Conservation (phyloP, 208 protist genomes). For the Wallacemonas sp. region DNA sequence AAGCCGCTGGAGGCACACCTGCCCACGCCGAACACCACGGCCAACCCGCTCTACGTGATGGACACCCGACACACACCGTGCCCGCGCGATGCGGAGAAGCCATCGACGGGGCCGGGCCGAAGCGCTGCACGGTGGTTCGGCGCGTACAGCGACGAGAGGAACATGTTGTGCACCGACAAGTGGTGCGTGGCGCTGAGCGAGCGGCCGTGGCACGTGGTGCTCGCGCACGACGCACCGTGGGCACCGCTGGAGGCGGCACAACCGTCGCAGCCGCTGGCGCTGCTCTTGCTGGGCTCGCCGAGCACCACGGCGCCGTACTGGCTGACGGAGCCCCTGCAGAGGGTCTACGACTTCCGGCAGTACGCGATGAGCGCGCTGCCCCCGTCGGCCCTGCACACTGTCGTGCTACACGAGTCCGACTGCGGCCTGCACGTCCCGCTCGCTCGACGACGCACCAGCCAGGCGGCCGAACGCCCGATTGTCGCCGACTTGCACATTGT, state of each 20-base stretch:
- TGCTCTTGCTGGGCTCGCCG: conserved; percentile 16
- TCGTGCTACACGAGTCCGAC: conserved; percentile 36
- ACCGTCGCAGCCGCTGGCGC: not conserved
- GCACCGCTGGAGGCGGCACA: not conserved
- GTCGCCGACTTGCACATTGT: conserved; percentile 36
- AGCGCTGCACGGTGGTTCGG: conserved; percentile 37
- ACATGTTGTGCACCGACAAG: conserved; percentile 38
- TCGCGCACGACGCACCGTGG: conserved; percentile 29
- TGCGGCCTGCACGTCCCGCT: not conserved
- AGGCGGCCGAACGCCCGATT: conserved; percentile 16
- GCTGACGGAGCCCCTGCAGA: conserved; percentile 16
- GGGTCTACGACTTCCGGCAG: conserved; percentile 16
- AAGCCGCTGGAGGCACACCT: conserved; percentile 56
- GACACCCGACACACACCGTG: conserved; percentile 32
- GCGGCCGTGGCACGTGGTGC: conserved; percentile 33
- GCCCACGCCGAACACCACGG: conserved; percentile 37
- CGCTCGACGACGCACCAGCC: not conserved
- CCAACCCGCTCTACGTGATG: conserved; percentile 41
- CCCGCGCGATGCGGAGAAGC: conserved; percentile 1
- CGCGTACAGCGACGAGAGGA: conserved; percentile 36
- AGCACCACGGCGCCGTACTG: conserved; percentile 18
- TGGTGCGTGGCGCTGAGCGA: conserved; percentile 36
- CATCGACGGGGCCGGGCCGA: not conserved
- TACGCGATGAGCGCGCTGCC: conserved; percentile 16
- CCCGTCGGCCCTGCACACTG: conserved; percentile 27